phyloP scores from a whole-genome alignment of 441 rosid species.

The Melastoma candidum region DNA sequence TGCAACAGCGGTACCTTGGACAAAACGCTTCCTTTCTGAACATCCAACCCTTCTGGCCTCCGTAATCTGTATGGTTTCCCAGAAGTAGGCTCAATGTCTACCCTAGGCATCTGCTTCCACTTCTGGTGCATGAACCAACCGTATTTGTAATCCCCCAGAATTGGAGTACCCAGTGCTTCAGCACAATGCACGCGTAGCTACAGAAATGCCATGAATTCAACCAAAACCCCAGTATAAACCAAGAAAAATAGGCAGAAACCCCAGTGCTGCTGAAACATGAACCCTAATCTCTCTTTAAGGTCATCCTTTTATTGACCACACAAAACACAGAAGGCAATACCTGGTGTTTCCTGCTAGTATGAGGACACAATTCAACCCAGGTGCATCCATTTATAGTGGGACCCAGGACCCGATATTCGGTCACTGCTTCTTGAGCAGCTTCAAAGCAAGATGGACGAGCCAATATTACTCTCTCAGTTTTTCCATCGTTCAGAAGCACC shows the following conservation, averaged over 20 bases:
- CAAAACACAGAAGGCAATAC: slow-evolving; percentile 15
- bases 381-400: slow-evolving; percentile 69
- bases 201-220: not conserved
- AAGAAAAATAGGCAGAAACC: too few species aligned
- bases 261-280: too few species aligned
- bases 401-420: slow-evolving; percentile 76
- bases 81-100: slow-evolving; percentile 41
- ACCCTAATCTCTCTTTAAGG: too few species aligned
- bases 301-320: too few species aligned
- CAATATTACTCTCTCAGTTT: slow-evolving; percentile 72
- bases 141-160: slow-evolving; percentile 61
- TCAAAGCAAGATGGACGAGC: slow-evolving; percentile 55
- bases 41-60: slow-evolving; percentile 54
- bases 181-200: slow-evolving; percentile 73
- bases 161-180: slow-evolving; percentile 68
- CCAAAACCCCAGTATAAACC: too few species aligned
- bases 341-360: slow-evolving; percentile 64
- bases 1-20: slow-evolving; percentile 63
- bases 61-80: slow-evolving; percentile 53
- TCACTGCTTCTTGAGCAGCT: slow-evolving; percentile 67
- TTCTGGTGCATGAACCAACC: slow-evolving; percentile 62
- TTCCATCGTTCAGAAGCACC: slow-evolving; percentile 85
- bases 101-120: slow-evolving; percentile 57
- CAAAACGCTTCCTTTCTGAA: slow-evolving; percentile 62
- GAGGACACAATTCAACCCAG: slow-evolving; percentile 53